A percentile compares a stretch with the other conserved stretches of the same genome.
These are phyloP conservation scores for Pythium pyrilobum DNA, from an alignment of 352 stramenopile genomes.

Conservation along the genomic window DNA sequence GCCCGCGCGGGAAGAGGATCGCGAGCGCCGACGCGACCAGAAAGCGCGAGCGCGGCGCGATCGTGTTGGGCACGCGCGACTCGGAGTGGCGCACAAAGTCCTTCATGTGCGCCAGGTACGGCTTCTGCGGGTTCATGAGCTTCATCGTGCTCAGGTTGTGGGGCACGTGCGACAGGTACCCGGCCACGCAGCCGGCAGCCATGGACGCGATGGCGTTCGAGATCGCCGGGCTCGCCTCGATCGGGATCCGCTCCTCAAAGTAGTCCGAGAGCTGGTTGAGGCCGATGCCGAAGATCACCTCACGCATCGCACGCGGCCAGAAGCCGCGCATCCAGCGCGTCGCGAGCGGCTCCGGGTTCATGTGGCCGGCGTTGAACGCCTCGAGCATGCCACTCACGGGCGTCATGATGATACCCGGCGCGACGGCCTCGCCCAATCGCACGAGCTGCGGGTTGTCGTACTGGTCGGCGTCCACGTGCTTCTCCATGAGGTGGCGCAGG, in stretches of 20 bases:
- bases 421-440: conserved; percentile 72
- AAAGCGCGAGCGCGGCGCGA: conserved; percentile 66
- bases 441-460: conserved; percentile 80
- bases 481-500: conserved; percentile 80
- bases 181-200: conserved; percentile 84
- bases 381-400: conserved; percentile 90
- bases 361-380: conserved; percentile 91
- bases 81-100: conserved; percentile 82
- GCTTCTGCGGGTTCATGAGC: conserved; percentile 90
- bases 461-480: conserved; percentile 75
- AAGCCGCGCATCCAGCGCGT: conserved; percentile 89
- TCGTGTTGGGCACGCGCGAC: conserved; percentile 71
- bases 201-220: conserved; percentile 89
- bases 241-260: conserved; percentile 87
- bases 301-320: conserved; percentile 75
- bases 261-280: conserved; percentile 94
- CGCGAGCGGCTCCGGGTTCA: conserved; percentile 88
- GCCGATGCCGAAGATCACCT: conserved; percentile 93
- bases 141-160: conserved; percentile 96
- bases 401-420: conserved; percentile 91
- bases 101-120: conserved; percentile 76
- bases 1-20: conserved; percentile 81
- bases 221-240: conserved; percentile 60
- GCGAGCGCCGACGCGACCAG: conserved; percentile 67
- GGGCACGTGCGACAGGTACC: conserved; percentile 93